A percentile compares a stretch with the other conserved stretches of the same genome.
These are phyloP conservation scores for Coemansia pectinata DNA, from an alignment of 192 early-diverging fungal genomes.

Conservation along the genomic window DNA sequence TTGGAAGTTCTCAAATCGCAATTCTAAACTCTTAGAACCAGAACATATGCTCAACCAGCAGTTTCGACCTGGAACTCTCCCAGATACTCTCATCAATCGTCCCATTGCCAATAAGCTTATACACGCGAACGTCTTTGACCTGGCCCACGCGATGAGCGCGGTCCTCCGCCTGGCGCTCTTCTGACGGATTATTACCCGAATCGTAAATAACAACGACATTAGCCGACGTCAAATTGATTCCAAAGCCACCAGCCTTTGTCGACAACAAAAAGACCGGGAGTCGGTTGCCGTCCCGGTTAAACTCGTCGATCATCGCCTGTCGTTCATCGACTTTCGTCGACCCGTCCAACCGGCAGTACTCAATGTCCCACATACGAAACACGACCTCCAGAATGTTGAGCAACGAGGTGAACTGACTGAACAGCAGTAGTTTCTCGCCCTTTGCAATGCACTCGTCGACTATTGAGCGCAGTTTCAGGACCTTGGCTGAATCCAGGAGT, in stretches of 20 bases:
- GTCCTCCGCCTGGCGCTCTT: conserved; percentile 83
- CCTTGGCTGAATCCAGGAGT: conserved; percentile 79
- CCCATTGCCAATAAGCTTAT: conserved; percentile 64
- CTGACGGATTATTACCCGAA: conserved; percentile 87
- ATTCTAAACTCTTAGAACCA: conserved; percentile 18
- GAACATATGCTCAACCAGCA: conserved; percentile 49
- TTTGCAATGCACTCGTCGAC: conserved; percentile 50
- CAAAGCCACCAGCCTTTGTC: conserved; percentile 81
- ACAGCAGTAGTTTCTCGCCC: conserved; percentile 66
- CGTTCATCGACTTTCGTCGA: conserved; percentile 67
- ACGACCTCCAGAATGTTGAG: conserved; percentile 82
- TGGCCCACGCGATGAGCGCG: conserved; percentile 89
- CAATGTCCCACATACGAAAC: conserved; percentile 46
- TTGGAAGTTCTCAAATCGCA: not conserved
- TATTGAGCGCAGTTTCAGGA: conserved; percentile 60
- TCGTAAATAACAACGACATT: conserved; percentile 78
- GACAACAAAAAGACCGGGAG: conserved; percentile 71
- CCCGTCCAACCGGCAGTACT: conserved; percentile 65
- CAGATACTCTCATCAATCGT: conserved; percentile 65
- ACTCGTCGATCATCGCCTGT: conserved; percentile 77
- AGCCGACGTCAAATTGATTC: conserved; percentile 77
- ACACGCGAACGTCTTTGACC: conserved; percentile 73
- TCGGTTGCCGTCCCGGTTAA: conserved; percentile 56
- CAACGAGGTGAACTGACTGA: conserved; percentile 83
- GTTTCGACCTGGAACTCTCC: conserved; percentile 41